Evolutionary conservation across 1,284 basidiomycete genomes (phyloP), one percentile per base, ranked within the genome.

Genomic region (Acaromyces ingoldii): DNA sequence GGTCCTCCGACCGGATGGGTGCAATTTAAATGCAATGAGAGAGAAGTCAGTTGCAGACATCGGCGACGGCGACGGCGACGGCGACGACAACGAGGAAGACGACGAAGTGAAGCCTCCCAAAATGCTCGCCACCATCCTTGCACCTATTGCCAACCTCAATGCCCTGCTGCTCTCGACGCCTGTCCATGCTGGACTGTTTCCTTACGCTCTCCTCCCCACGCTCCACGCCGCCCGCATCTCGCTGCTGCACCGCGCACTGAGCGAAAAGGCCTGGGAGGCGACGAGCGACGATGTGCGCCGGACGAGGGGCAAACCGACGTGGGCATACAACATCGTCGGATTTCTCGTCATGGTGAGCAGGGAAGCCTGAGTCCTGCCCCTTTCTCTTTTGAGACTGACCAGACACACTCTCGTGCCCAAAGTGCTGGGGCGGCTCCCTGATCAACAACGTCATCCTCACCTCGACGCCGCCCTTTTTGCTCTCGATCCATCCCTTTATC

Each of bases 401-500:
- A 6, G 11, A 28, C 4, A 31, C 26, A 6, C 33, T 31, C 34
- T 10, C 31, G 6, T 11, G 11, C 13, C 36, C 11, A 28, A 31
- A 58, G 51, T 57, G 60, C 2, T 70, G 67, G 67, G 67, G 67
- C 11, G 67, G 67, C 10, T 55, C 59, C 6, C 58, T 70, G 39
- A 53, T 70, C 44, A 28, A 60, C 33, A 59, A 63, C 49, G 60
- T 60, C 48, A 19, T 68, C 10, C 51, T 63, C 30, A 48, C 51
- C n/a, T 57, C 57, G n/a, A 58, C 62, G 38, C 67, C 67, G 1
- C 49, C 45, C 6, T 65, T 63, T 33, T 53, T 70, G 7, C 55
- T 70, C n/a, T 41, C 50, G 26, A 36, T 60, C 4, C 55, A 51
- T 53, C 61, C 67, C 3, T 60, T 63, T 53, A 13, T 68, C 37